Base-by-base conservation (phyloP, 129 eudicot species). In the Gnaphalium uliginosum region DNA sequence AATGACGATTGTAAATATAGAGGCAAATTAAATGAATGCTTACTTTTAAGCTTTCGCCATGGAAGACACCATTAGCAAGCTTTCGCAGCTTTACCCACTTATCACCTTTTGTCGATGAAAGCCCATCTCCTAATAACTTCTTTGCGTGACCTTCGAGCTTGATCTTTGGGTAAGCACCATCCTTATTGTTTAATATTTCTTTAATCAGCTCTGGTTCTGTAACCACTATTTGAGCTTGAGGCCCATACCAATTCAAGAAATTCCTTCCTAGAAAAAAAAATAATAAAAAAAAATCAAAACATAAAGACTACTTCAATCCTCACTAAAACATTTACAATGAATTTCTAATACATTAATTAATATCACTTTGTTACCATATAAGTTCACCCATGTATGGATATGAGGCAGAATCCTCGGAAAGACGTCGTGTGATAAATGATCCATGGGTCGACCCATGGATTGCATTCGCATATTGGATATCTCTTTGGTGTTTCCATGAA, bases 81-180 rank as follows among this genome's bases (percentile, higher is more conserved):
- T 90, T 90, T 60, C 96, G 81, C 73, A 86, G 81, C 72, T 83
- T 86, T 0, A 65, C 59, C 96, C 96, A 90, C 51, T 90, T 90
- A 70, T 86, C 79, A 7, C 96, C 96, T 66, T 85, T 43, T 3
- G 88, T 75, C 22, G 93, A 58, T 4, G 86, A 72, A 48, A 90
- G 86, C 53, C 94, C 91, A 4, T 88, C 96, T 64, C 96, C 96
- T n/a, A 88, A 25, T 27, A 90, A 74, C 83, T 84, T 88, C 82
- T 86, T 90, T 1, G 88, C 81, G 64, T 82, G 76, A 25, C 91
- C 91, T 76, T 86, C 84, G 1, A 86, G 85, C 14, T 88, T 82
- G 22, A 84, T 78, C 77, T 88, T 90, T 0, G 89, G 88, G 50
- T 80, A 90, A 41, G 57, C 66, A 10, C 74, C 84, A 30, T 86